These are phyloP conservation scores for Leccinum longicurvipes DNA, from an alignment of 768 basidiomycete genomes.

Conservation along the genomic window DNA sequence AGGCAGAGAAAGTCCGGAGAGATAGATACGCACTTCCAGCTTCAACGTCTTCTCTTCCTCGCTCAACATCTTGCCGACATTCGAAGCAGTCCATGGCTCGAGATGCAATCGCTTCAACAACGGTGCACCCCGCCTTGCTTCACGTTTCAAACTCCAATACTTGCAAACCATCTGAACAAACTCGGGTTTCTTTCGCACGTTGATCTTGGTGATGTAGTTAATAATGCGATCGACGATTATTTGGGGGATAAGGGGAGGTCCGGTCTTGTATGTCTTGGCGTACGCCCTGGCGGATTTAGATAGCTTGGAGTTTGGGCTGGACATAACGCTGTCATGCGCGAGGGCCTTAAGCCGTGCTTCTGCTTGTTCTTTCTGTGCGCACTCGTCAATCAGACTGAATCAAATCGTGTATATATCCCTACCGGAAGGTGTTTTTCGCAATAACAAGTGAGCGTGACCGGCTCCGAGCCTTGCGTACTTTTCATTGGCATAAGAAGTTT, in stretches of 20 bases:
- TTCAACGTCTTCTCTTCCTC: constrained; percentile 83
- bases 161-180: constrained; percentile 77
- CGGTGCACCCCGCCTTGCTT: constrained; percentile 90
- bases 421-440: constrained; percentile 94
- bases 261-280: constrained; percentile 87
- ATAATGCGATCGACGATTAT: constrained; percentile 79
- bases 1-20: background rate
- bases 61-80: constrained; percentile 58
- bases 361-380: constrained; percentile 61
- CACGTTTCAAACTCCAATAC: constrained; percentile 98
- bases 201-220: constrained; percentile 68
- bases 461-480: constrained; percentile 69
- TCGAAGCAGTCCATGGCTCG: constrained; percentile 93
- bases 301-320: constrained; percentile 40
- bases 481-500: constrained; percentile 88
- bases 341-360: constrained; percentile 58
- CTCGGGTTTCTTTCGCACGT: constrained; percentile 69
- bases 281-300: constrained; percentile 88
- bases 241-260: constrained; percentile 87
- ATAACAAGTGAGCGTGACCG: constrained; percentile 68
- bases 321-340: constrained; percentile 39
- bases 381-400: background rate
- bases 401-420: constrained; percentile 23
- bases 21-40: constrained; percentile 57
- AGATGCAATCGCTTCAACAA: constrained; percentile 89